phyloP scores from a whole-genome alignment of 306 rosid species.

The Castanea sativa region DNA sequence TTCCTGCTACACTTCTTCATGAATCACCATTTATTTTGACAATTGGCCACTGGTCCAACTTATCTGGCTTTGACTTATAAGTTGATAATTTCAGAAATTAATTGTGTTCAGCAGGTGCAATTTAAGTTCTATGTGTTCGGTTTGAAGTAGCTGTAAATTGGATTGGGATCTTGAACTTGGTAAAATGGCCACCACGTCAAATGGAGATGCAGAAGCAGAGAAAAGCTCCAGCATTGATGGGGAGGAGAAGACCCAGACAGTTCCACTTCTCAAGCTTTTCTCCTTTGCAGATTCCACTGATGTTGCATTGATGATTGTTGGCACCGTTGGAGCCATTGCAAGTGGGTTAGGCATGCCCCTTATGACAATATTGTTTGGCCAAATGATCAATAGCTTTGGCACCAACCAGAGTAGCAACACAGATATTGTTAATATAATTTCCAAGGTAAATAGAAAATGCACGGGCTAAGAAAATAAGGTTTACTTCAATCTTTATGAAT shows the following conservation, averaged over 20 bases:
- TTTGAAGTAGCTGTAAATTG: neutral
- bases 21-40: neutral
- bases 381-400: conserved; percentile 34
- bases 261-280: conserved; percentile 43
- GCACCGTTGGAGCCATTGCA: conserved; percentile 37
- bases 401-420: conserved; percentile 5
- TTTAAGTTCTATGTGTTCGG: neutral
- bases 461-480: too few relatives aligned
- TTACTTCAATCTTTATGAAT: too few relatives aligned
- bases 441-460: conserved; percentile 26
- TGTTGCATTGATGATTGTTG: conserved; percentile 29
- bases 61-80: neutral
- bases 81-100: neutral
- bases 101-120: conserved; percentile 3
- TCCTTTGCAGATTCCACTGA: conserved; percentile 43
- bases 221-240: neutral
- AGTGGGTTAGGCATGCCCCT: conserved; percentile 39
- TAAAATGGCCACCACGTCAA: conserved; percentile 21
- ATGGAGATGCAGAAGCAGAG: conserved; percentile 3
- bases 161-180: neutral
- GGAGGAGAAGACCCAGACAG: conserved; percentile 17
- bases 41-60: neutral
- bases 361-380: conserved; percentile 38
- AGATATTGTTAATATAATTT: conserved; percentile 16
- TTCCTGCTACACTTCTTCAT: neutral